Evolutionary conservation across 352 stramenopile genomes (phyloP).

Genomic region (Phytopythium boreale): DNA sequence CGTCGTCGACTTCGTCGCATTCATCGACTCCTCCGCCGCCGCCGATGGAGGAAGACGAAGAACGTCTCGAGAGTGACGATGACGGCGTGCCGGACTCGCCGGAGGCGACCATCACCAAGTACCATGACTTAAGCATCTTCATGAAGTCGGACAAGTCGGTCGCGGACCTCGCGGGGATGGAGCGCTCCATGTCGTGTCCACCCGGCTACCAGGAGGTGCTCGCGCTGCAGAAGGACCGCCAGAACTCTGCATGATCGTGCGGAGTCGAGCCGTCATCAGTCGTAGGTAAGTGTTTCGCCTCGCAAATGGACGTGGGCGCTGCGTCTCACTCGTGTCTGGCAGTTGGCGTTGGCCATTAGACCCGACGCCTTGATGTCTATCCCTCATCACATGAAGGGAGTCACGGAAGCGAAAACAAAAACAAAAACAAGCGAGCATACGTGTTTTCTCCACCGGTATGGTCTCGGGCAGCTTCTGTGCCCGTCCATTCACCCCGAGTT

Average conservation of each 20-base stretch:
- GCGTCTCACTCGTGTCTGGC: not conserved
- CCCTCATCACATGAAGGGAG: too few species aligned
- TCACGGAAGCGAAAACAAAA: too few species aligned
- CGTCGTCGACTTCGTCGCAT: not conserved
- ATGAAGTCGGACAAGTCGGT: slow-evolving; percentile 74
- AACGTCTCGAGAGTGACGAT: slow-evolving; percentile 19
- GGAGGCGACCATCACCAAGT: slow-evolving; percentile 65
- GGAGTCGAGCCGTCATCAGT: not conserved
- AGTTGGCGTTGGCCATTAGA: not conserved
- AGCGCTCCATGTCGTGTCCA: slow-evolving; percentile 77
- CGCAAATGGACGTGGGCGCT: not conserved
- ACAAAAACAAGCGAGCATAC: too few species aligned
- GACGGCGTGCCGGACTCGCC: slow-evolving; percentile 20
- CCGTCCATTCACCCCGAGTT: not conserved
- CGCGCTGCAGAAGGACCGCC: slow-evolving; percentile 22
- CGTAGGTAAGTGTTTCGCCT: not conserved
- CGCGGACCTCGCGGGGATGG: slow-evolving; percentile 50
- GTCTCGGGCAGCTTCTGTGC: too few species aligned
- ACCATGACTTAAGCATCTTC: slow-evolving; percentile 79
- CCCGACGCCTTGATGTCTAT: too few species aligned
- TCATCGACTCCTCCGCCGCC: slow-evolving; percentile 12
- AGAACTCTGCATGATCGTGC: slow-evolving; percentile 14
- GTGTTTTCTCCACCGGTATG: too few species aligned
- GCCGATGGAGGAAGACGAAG: slow-evolving; percentile 21
- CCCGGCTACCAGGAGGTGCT: slow-evolving; percentile 67